Percentiles rank a stretch among this genome's conserved stretches.
phyloP scores from a whole-genome alignment of 805 yeast genomes.

The Lipomyces anomalus region DNA sequence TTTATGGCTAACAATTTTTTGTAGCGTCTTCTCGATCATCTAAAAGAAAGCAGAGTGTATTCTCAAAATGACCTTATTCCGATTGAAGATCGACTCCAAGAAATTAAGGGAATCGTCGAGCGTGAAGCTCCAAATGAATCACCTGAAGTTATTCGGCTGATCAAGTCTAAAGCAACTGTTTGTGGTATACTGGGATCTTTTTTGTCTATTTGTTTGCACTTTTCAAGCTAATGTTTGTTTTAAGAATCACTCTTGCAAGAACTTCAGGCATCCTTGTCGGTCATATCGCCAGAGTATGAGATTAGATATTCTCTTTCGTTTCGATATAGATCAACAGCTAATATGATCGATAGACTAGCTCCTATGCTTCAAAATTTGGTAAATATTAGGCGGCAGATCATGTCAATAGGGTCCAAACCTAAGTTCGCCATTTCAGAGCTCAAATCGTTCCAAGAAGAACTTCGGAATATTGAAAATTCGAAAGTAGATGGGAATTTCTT shows the following conservation, averaged over 20 bases:
- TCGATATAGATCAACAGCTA: neutral
- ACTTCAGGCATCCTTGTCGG: slow-evolving; percentile 52
- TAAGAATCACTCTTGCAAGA: slow-evolving; percentile 45
- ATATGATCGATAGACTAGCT: slow-evolving; percentile 17
- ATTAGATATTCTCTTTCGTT: neutral
- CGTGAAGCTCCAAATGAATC: slow-evolving; percentile 37
- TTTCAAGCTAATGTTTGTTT: neutral
- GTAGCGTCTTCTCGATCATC: slow-evolving; percentile 72
- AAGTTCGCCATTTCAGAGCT: slow-evolving; percentile 33
- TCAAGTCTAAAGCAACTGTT: slow-evolving; percentile 59
- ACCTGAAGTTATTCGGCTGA: slow-evolving; percentile 54
- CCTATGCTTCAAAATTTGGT: slow-evolving; percentile 56
- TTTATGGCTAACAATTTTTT: neutral
- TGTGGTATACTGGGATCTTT: slow-evolving; percentile 36
- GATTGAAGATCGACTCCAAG: slow-evolving; percentile 63
- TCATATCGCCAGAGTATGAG: slow-evolving; percentile 34
- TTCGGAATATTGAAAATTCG: slow-evolving; percentile 41
- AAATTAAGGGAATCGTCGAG: slow-evolving; percentile 59
- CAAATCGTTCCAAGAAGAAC: slow-evolving; percentile 35
- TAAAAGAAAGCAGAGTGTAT: slow-evolving; percentile 73
- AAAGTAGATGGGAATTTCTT: slow-evolving; percentile 55
- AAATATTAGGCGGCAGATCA: slow-evolving; percentile 54
- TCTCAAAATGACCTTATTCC: slow-evolving; percentile 81
- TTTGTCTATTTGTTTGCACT: neutral
- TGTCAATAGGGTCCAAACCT: slow-evolving; percentile 46